Conservation (phyloP, 129 eudicot species). For the Scalesia atractyloides region DNA sequence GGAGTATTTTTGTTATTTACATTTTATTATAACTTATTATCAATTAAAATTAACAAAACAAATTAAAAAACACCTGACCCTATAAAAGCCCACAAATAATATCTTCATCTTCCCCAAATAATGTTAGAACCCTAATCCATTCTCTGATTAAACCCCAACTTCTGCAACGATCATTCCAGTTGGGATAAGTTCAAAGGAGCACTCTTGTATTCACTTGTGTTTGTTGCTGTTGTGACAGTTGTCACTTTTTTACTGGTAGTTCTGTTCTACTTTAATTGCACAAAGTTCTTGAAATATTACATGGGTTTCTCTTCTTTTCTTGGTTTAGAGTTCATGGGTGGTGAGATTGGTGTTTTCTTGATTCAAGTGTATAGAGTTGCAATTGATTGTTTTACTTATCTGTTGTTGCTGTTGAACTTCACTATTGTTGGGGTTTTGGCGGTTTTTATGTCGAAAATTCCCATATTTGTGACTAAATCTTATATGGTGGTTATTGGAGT, state of each 20-base stretch:
- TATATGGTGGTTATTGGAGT: slow-evolving; percentile 88
- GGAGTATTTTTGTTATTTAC: too few species aligned
- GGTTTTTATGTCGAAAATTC: slow-evolving; percentile 72
- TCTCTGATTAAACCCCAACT: too few species aligned
- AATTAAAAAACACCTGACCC: too few species aligned
- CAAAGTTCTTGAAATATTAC: slow-evolving; percentile 83
- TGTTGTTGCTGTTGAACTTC: slow-evolving; percentile 61
- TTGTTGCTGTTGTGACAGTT: slow-evolving; percentile 76
- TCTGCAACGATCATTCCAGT: too few species aligned
- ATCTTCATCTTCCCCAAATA: too few species aligned
- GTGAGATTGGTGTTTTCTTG: slow-evolving; percentile 68
- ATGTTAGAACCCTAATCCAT: too few species aligned
- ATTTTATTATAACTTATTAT: too few species aligned
- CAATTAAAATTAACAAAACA: too few species aligned
- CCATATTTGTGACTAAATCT: slow-evolving; percentile 76
- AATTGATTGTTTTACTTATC: slow-evolving; percentile 63
- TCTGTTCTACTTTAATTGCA: slow-evolving; percentile 86
- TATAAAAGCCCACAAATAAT: too few species aligned
- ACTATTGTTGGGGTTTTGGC: slow-evolving; percentile 90
- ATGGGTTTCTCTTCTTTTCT: slow-evolving; percentile 94
- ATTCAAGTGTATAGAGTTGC: slow-evolving; percentile 49
- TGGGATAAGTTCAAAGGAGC: slow-evolving; percentile 98
- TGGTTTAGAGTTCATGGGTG: slow-evolving; percentile 89
- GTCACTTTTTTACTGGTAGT: slow-evolving; percentile 81
- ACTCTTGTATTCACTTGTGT: slow-evolving; percentile 83